Percentiles rank a stretch among this genome's conserved stretches.
Evolutionary conservation across 768 basidiomycete genomes (phyloP).

Genomic region (Dendrothele bispora): DNA sequence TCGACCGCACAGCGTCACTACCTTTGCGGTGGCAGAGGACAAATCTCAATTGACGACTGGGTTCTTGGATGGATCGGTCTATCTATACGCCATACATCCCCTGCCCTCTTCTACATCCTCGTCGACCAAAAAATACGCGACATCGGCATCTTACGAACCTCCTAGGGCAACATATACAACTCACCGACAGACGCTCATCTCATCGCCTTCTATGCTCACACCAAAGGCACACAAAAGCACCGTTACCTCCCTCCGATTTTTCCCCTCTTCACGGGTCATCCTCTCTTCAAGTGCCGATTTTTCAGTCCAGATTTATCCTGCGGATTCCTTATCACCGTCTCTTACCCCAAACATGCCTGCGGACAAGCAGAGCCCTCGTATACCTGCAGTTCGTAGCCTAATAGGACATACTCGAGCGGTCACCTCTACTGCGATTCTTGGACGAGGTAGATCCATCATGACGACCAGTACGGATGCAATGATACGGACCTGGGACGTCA

Average conservation of each 20-base stretch:
- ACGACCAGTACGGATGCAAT: constrained; percentile 70
- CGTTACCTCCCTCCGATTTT: constrained; percentile 59
- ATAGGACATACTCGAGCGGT: constrained; percentile 66
- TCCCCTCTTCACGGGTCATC: constrained; percentile 71
- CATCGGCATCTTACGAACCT: constrained; percentile 6
- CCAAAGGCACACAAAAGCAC: constrained; percentile 50
- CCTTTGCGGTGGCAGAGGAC: constrained; percentile 64
- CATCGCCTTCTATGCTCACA: no score
- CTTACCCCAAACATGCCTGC: constrained; percentile 1
- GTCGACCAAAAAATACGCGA: constrained; percentile 2
- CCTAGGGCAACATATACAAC: constrained; percentile 16
- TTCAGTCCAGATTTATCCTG: constrained; percentile 62
- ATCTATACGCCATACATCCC: constrained; percentile 42
- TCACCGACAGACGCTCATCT: constrained; percentile 9
- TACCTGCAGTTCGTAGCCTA: constrained; percentile 59
- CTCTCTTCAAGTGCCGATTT: constrained; percentile 73
- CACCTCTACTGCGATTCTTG: constrained; percentile 63
- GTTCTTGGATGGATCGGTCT: constrained; percentile 58
- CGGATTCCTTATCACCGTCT: constrained; percentile 37
- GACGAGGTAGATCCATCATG: constrained; percentile 64
- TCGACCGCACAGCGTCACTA: constrained; percentile 56
- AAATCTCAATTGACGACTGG: constrained; percentile 58
- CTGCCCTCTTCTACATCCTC: constrained; percentile 7
- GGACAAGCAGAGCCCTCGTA: constrained; percentile 20
- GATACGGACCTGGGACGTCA: constrained; percentile 72